Evolutionary conservation across 768 basidiomycete species (phyloP).

Genomic region (Xerocomellus intermedius): DNA sequence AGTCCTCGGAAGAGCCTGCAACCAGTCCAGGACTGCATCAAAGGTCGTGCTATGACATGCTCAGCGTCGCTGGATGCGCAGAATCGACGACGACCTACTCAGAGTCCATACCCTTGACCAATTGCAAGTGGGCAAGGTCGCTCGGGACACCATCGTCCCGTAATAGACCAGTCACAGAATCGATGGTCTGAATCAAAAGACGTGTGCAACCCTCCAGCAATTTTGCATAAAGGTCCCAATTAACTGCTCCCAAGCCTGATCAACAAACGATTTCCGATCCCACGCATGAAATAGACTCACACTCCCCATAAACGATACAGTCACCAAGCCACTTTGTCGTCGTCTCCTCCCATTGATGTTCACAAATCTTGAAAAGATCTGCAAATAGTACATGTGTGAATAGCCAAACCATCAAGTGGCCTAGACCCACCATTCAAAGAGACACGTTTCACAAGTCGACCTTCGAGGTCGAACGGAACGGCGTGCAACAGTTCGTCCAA

Average conservation of each 20-base stretch:
- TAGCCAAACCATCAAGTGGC: background rate
- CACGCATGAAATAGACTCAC: conserved; percentile 35
- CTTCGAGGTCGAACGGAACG: conserved; percentile 54
- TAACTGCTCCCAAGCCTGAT: conserved; percentile 38
- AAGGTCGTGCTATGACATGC: conserved; percentile 21
- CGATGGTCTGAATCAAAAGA: conserved; percentile 41
- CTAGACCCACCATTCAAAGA: conserved; percentile 47
- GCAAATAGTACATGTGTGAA: background rate
- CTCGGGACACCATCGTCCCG: conserved; percentile 20
- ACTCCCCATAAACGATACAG: conserved; percentile 38
- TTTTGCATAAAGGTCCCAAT: conserved; percentile 54
- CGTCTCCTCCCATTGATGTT: conserved; percentile 23
- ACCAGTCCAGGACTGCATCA: conserved; percentile 25
- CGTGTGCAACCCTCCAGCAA: conserved; percentile 41
- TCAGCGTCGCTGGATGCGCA: background rate
- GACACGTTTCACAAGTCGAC: conserved; percentile 49
- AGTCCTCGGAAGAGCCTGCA: conserved; percentile 22
- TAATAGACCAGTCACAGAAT: conserved; percentile 31
- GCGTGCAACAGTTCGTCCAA: conserved; percentile 42
- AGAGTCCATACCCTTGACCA: conserved; percentile 36
- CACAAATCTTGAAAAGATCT: conserved; percentile 30
- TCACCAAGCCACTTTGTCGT: conserved; percentile 20
- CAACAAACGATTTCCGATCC: background rate
- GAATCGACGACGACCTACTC: conserved; percentile 32
- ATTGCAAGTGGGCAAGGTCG: conserved; percentile 38